These are phyloP conservation scores for Cryptococcus floricola DNA, from an alignment of 1,284 basidiomycete genomes.

Conservation along the genomic window DNA sequence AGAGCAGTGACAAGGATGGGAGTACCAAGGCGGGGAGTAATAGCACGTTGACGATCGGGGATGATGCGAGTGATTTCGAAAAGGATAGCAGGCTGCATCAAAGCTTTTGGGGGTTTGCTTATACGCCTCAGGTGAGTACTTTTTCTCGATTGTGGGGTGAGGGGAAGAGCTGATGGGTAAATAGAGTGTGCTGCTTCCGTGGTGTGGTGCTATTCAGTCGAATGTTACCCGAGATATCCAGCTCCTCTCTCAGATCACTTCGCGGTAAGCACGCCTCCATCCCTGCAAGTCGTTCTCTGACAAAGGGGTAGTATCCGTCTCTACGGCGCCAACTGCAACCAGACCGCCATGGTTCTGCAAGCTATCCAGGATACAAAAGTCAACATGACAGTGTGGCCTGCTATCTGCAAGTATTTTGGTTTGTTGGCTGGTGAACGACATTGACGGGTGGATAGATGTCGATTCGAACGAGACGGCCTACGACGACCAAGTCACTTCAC, in stretches of 20 bases:
- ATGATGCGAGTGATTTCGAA: conserved; percentile 62
- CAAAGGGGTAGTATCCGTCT: conserved; percentile 29
- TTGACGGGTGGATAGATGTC: conserved; percentile 43
- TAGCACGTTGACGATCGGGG: conserved; percentile 49
- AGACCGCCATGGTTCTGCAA: conserved; percentile 58
- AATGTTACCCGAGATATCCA: conserved; percentile 52
- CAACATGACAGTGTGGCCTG: conserved; percentile 79
- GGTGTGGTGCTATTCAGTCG: conserved; percentile 49
- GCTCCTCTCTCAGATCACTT: conserved; percentile 47
- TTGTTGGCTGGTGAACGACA: neutral
- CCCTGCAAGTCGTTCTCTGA: neutral
- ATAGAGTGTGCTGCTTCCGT: conserved; percentile 28
- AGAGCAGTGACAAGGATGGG: conserved; percentile 8
- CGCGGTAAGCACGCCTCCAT: conserved; percentile 4
- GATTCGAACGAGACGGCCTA: conserved; percentile 67
- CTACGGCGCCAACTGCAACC: conserved; percentile 54
- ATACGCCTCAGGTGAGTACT: conserved; percentile 58
- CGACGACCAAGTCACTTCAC: conserved; percentile 63
- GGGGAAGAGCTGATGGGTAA: neutral
- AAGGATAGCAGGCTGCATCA: conserved; percentile 61
- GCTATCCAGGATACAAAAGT: conserved; percentile 85
- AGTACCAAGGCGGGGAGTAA: conserved; percentile 3
- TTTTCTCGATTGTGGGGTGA: neutral
- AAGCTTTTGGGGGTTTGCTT: conserved; percentile 68
- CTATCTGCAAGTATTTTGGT: conserved; percentile 56